These are phyloP conservation scores for Eutreptiella sp. DNA, from an alignment of 208 protist genomes.

Conservation along the genomic window DNA sequence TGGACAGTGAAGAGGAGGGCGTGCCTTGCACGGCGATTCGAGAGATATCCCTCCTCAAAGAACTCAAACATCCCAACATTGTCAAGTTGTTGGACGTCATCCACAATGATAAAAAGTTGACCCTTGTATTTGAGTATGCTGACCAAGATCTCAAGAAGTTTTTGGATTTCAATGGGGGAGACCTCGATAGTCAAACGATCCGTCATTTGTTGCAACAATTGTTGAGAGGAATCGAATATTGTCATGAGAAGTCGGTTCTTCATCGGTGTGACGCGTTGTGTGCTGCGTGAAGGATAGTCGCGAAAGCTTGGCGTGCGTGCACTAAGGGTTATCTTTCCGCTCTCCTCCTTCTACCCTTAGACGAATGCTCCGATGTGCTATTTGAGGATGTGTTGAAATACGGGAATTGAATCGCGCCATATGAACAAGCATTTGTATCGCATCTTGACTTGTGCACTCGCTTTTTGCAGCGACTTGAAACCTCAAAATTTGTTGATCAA, in stretches of 20 bases:
- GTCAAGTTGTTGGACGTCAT: slow-evolving; percentile 89
- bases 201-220: slow-evolving; percentile 66
- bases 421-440: no score
- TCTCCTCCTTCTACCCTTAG: no score
- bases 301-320: no score
- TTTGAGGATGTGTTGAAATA: no score
- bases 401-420: no score
- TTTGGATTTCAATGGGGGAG: slow-evolving; percentile 70
- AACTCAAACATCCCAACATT: slow-evolving; percentile 89
- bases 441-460: no score
- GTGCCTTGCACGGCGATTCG: slow-evolving; percentile 76
- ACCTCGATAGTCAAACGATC: slow-evolving; percentile 55
- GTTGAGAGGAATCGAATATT: slow-evolving; percentile 61
- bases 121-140: slow-evolving; percentile 93
- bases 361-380: no score
- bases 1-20: slow-evolving; percentile 74
- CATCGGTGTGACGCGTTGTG: no score
- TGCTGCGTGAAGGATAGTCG: no score
- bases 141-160: slow-evolving; percentile 93
- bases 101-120: slow-evolving; percentile 85
- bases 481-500: slow-evolving; percentile 76
- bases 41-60: slow-evolving; percentile 93
- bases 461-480: slow-evolving; percentile 79
- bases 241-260: slow-evolving; percentile 66
- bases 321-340: no score